These are phyloP conservation scores for Globisporangium ultimum DNA, from an alignment of 352 stramenopile species.

Conservation along the genomic window DNA sequence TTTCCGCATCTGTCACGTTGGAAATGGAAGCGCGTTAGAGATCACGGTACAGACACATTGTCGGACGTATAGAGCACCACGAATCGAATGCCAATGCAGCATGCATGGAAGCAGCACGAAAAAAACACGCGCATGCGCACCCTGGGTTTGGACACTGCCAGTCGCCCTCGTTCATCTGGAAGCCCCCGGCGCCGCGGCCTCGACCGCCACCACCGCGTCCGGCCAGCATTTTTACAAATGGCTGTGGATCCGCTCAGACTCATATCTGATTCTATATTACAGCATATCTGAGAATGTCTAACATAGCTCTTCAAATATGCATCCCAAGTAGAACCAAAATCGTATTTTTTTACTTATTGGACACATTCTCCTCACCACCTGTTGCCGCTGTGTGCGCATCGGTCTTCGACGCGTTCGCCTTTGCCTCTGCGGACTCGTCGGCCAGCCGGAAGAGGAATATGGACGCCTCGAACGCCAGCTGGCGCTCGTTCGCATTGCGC, in stretches of 20 bases:
- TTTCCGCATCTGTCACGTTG: slow-evolving; percentile 58
- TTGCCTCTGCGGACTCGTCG: slow-evolving; percentile 25
- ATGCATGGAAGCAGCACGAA: background rate
- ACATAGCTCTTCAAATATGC: too few species aligned
- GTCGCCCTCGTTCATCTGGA: slow-evolving; percentile 64
- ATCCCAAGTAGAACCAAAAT: too few species aligned
- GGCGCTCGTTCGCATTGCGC: slow-evolving; percentile 38
- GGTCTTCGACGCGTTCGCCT: slow-evolving; percentile 3
- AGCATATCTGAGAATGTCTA: background rate
- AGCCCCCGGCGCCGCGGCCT: slow-evolving; percentile 34
- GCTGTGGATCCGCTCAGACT: background rate
- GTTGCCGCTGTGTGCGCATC: slow-evolving; percentile 7
- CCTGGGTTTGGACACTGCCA: slow-evolving; percentile 81
- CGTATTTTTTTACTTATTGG: background rate
- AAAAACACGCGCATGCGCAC: slow-evolving; percentile 19
- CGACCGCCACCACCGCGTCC: slow-evolving; percentile 29
- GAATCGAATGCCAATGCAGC: background rate
- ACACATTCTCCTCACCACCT: background rate
- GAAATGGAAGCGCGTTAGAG: background rate
- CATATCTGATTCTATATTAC: slow-evolving; percentile 15
- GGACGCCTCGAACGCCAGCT: slow-evolving; percentile 49
- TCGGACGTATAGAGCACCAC: background rate
- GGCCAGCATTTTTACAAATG: slow-evolving; percentile 27
- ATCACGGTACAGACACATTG: background rate
- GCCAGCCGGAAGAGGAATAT: slow-evolving; percentile 70